Evolutionary conservation across 2,329 filamentous ascomycete genomes (phyloP).

Genomic region (Calonectria ilicicola): DNA sequence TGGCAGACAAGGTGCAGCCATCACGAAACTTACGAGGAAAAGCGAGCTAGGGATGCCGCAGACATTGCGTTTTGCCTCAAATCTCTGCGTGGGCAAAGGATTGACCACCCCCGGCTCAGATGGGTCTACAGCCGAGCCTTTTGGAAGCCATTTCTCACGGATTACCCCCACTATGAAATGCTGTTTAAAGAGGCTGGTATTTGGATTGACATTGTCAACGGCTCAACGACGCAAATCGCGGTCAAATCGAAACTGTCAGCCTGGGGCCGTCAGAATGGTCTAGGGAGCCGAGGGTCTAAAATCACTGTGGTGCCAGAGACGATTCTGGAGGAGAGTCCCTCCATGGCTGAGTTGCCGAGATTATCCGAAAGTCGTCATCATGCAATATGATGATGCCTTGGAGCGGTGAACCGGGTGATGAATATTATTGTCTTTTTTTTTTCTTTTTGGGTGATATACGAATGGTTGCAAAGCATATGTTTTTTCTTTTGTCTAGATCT

Average conservation of each 20-base stretch:
- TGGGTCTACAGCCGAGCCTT: neutral
- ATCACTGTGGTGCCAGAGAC: neutral
- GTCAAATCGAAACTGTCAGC: neutral
- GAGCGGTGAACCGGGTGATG: neutral
- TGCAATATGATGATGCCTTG: neutral
- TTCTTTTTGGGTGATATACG: neutral
- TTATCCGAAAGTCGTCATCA: neutral
- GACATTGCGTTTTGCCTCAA: conserved; percentile 1
- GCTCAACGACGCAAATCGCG: neutral
- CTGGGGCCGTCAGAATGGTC: neutral
- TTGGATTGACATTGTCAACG: neutral
- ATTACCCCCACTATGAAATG: neutral
- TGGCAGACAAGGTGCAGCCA: neutral
- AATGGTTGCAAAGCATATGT: neutral
- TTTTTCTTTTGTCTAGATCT: neutral
- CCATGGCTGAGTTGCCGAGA: neutral
- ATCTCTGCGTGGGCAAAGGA: neutral
- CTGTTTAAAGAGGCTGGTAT: neutral
- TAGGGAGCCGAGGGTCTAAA: neutral
- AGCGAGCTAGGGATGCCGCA: neutral
- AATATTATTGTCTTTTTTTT: neutral
- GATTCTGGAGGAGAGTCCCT: neutral
- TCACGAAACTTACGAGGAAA: neutral
- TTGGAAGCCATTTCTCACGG: neutral
- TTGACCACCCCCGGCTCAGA: neutral